Percentiles rank a stretch among this genome's conserved stretches.
phyloP scores from a whole-genome alignment of 169 alveolate species.

The Eimeria falciformis region DNA sequence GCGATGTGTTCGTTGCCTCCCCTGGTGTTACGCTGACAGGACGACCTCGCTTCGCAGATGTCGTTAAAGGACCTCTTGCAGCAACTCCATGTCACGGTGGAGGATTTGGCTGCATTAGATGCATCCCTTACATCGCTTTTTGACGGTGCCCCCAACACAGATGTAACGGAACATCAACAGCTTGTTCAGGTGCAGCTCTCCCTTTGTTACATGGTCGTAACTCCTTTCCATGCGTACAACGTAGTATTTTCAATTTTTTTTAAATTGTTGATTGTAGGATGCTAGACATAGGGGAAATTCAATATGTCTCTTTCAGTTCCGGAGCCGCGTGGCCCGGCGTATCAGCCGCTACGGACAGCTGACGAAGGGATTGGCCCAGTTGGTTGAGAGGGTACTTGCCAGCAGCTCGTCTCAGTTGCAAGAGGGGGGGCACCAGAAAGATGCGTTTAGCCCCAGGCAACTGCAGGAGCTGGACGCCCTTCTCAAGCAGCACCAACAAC shows the following conservation, averaged over 20 bases:
- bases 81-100: slow-evolving; percentile 68
- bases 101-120: slow-evolving; percentile 51
- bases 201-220: not conserved
- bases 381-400: slow-evolving; percentile 59
- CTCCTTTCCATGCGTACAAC: not conserved
- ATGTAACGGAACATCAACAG: slow-evolving; percentile 72
- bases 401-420: slow-evolving; percentile 18
- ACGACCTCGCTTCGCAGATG: slow-evolving; percentile 13
- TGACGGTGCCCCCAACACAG: slow-evolving; percentile 70
- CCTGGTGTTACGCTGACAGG: not conserved
- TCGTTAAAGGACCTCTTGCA: slow-evolving; percentile 54
- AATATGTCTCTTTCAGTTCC: slow-evolving; percentile 44
- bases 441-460: slow-evolving; percentile 62
- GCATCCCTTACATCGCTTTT: slow-evolving; percentile 63
- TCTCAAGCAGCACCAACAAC: slow-evolving; percentile 74
- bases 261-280: no score
- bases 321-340: slow-evolving; percentile 78
- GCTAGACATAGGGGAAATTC: not conserved
- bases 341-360: slow-evolving; percentile 76
- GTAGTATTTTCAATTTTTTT: not conserved
- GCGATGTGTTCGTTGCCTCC: not conserved
- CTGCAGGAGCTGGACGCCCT: slow-evolving; percentile 65
- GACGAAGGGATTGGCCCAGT: slow-evolving; percentile 37
- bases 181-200: slow-evolving; percentile 66
- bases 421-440: slow-evolving; percentile 4